These are phyloP conservation scores for Cystobasidium slooffiae DNA, from an alignment of 1,284 basidiomycete species.

Conservation along the genomic window DNA sequence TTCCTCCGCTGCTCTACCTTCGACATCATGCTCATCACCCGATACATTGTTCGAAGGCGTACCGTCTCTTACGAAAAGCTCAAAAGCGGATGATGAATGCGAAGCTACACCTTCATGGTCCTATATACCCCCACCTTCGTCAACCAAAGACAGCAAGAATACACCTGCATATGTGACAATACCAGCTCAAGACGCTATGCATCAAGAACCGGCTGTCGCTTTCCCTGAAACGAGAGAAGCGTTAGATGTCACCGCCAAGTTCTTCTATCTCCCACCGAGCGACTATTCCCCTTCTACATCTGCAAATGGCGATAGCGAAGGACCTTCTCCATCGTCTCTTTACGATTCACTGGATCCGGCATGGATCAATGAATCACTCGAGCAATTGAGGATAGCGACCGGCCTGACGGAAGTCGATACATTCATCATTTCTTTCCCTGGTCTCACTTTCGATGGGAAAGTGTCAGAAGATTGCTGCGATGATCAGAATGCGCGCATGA, in stretches of 20 bases:
- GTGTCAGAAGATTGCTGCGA: constrained; percentile 27
- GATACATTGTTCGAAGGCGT: constrained; percentile 9
- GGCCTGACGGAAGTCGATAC: constrained; percentile 42
- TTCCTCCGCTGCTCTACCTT: constrained; percentile 25
- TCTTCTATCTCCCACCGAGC: constrained; percentile 43
- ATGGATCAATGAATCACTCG: constrained; percentile 38
- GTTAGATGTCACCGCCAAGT: constrained; percentile 45
- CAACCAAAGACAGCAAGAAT: not conserved
- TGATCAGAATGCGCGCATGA: constrained; percentile 22
- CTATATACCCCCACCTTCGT: constrained; percentile 13
- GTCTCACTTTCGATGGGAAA: constrained; percentile 32
- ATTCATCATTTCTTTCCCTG: constrained; percentile 45
- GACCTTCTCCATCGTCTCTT: not conserved
- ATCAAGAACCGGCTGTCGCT: constrained; percentile 35
- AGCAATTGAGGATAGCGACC: constrained; percentile 31
- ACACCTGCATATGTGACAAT: constrained; percentile 35
- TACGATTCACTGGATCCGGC: constrained; percentile 28
- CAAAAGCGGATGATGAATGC: constrained; percentile 17
- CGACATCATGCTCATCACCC: constrained; percentile 27
- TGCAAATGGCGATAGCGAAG: not conserved
- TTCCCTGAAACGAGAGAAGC: constrained; percentile 35
- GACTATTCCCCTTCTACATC: constrained; percentile 14
- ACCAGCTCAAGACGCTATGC: constrained; percentile 32
- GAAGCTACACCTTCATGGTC: constrained; percentile 30
- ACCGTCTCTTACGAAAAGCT: not conserved